Base-by-base conservation (phyloP, 345 rosid genomes). In the Hibiscus syriacus region DNA sequence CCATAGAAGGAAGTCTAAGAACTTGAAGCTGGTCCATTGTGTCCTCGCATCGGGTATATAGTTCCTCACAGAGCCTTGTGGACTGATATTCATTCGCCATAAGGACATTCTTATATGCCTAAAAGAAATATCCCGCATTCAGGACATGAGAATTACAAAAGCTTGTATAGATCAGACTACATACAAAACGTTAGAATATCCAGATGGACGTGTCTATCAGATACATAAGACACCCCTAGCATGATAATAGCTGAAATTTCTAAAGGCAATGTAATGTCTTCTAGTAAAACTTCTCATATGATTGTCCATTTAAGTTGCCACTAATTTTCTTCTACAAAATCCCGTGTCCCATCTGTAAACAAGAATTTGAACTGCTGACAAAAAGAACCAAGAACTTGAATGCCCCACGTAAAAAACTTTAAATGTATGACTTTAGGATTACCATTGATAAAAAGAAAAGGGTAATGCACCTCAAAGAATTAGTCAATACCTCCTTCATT, bases 1-100 rank as follows among this genome's bases (percentile, higher is more conserved):
- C 96, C 98, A 94, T 92, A 50, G 99, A 89, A 76, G 99, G 99
- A 75, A 94, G 98, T 69, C 92, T 86, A 61, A 94, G 99, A 79
- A 87, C 81, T 75, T 94, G 99, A 83, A 94, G 93, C 70, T 85
- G 97, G 83, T 94, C 99, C 99, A 94, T 94, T 74, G 75, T 87
- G 78, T 92, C 99, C 80, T 94, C 99, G 30, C 99, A 94, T 71
- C 52, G 85, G 49, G 88, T 80, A 74, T 86, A 95, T 48, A 89
- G 72, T 11, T 81, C 67, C 81, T 94, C 99, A 4, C 99, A 94
- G 45, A 89, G 90, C 80, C 84, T 94, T 39, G 99, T 82, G 16
- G 99, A 94, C 58, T 68, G 89, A 76, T 81, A 89, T 64, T 92
- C 88, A 64, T 95, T 95, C 17, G 84, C 85, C 80, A 95, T 69